A percentile compares a stretch with the other conserved stretches of the same genome.
phyloP scores from a whole-genome alignment of 345 rosid genomes.

The Gossypium anomalum region DNA sequence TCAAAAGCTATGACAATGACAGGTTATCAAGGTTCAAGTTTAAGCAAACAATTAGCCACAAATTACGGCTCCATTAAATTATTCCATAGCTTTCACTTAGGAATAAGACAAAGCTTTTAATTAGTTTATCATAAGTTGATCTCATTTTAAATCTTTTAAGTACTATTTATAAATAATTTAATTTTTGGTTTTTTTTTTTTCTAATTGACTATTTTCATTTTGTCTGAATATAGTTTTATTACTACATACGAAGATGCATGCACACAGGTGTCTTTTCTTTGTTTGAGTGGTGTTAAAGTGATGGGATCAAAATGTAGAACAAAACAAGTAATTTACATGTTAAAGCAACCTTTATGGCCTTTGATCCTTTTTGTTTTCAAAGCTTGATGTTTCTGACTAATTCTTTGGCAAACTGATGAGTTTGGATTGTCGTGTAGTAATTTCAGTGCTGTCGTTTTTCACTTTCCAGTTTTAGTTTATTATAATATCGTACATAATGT shows the following conservation, averaged over 20 bases:
- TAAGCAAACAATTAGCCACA: constrained; percentile 20
- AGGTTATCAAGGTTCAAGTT: background rate
- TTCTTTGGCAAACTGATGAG: background rate
- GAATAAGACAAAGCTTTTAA: background rate
- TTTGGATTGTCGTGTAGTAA: background rate
- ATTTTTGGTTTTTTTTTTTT: too few species aligned
- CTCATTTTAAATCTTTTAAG: background rate
- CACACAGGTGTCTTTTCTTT: too few species aligned
- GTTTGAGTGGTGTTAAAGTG: too few species aligned
- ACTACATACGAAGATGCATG: too few species aligned
- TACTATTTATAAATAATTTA: background rate
- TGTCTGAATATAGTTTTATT: too few species aligned
- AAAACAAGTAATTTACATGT: too few species aligned
- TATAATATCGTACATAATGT: background rate
- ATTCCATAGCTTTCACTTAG: background rate
- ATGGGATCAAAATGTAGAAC: too few species aligned
- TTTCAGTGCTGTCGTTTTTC: background rate
- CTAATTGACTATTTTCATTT: too few species aligned
- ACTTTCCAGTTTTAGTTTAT: background rate
- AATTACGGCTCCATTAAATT: constrained; percentile 13
- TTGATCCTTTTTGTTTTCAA: background rate
- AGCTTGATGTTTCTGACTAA: background rate
- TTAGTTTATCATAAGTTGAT: background rate
- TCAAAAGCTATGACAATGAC: background rate
- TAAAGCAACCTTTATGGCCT: background rate